Base-by-base conservation (phyloP, 73 alveolate genomes). In the Durusdinium trenchii region DNA sequence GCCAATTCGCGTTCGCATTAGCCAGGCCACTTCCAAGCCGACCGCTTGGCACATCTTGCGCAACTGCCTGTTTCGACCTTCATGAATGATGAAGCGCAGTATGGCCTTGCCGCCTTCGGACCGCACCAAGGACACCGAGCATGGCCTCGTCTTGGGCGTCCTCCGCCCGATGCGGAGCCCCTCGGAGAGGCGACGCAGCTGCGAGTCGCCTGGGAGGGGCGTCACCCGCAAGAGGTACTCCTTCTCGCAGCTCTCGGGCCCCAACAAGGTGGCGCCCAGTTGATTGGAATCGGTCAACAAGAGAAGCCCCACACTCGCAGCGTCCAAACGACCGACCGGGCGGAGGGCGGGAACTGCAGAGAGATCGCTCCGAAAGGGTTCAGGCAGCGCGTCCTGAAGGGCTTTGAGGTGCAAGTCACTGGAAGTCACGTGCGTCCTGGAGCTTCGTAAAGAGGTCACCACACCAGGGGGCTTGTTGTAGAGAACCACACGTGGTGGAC, bases 1-100 rank as follows among this genome's bases (percentile, higher is more conserved):
- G 26, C 98, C 98, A 20, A 91, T 35, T n/a, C 98, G 98, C 40
- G 98, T 71, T 67, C 94, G 76, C 94, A 84, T 84, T 52, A 94
- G 46, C 99, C 99, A 94, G 45, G 51, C 94, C 62, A 94, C 99
- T 26, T 42, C 36, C 61, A 94, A 79, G 38, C 99, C 94, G 9
- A 51, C 84, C 6, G 67, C 36, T 16, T 42, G 14, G 93, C 99
- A 94, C 99, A 94, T 94, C 18, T 67, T 92, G 40, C 99, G 99
- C n/a, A 94, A 54, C 83, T 94, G 99, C 35, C 99, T 78, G 48
- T 94, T 94, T 6, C 99, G 99, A 36, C 99, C 99, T 78, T 94
- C 99, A 35, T 79, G 60, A 32, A 94, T 48, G 23, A 57, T 83
- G 51, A 94, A 94, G 79, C 99, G 99, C 91, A 94, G 50, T 42